Base-by-base conservation (phyloP, 1,139 yeast genomes). In the Pneumocystis oryctolagi region DNA sequence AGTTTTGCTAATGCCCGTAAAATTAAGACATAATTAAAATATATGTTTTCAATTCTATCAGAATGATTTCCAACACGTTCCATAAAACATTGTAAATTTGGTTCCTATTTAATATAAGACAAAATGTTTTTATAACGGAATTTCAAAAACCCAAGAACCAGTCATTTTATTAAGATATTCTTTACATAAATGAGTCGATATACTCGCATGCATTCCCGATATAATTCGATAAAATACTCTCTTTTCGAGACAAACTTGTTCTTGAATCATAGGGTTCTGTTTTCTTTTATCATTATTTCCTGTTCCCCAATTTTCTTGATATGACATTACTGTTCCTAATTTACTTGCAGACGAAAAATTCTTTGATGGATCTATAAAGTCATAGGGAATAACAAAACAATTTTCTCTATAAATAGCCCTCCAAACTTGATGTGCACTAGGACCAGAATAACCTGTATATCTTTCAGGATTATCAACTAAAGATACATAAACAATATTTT, bases 201-300 rank as follows among this genome's bases (percentile, higher is more conserved):
- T 89, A 4, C 96, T 88, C 1, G 97, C 89, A 73, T 94, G 99
- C 86, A 94, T 82, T 1, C 99, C 99, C 60, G 95, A 85, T 25
- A 94, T 79, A 64, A 94, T 76, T 68, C 95, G 81, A 75, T 86
- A 90, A 71, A 94, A 94, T 59, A 89, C 82, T 68, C 89, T 84
- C 76, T 90, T 92, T 70, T 94, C 97, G 14, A 79, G 73, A 73
- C 97, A 89, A 67, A 78, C 80, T 56, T 80, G 85, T 37, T 77
- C 79, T 53, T 75, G 75, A 58, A 70, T 70, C 66, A 72, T 65
- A 18, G 73, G 73, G 16, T 63, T 65, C 6, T 69, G 65, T 28
- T 71, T 73, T 4, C 63, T 65, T 42, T 71, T 73, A 6, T 73
- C 74, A 20, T 72, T 73, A 20, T 70, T 69, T 62, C 71, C 73